Conservation (phyloP, 2,329 filamentous ascomycete species). For the Fusarium tricinctum region DNA sequence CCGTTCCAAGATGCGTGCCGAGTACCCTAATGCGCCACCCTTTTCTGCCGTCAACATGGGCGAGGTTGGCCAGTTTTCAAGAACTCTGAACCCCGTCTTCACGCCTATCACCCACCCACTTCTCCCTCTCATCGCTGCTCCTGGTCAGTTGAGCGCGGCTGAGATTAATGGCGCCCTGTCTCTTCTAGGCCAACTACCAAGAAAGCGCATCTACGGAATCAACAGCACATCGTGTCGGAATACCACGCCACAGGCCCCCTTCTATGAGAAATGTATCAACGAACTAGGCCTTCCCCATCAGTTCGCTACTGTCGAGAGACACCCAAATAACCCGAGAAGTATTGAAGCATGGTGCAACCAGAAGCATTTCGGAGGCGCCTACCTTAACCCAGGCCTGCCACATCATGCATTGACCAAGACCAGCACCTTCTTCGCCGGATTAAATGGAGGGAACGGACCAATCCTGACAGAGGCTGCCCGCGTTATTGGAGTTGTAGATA, state of each 20-base stretch:
- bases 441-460: conserved; percentile 67
- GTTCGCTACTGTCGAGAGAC: conserved; percentile 80
- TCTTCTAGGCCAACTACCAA: conserved; percentile 83
- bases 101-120: conserved; percentile 90
- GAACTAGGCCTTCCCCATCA: conserved; percentile 88
- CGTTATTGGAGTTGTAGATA: conserved; percentile 85
- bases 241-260: conserved; percentile 80
- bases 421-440: conserved; percentile 64
- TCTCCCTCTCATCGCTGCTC: conserved; percentile 85
- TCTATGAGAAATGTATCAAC: conserved; percentile 88
- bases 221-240: conserved; percentile 75
- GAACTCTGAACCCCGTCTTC: conserved; percentile 87
- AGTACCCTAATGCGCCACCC: conserved; percentile 77
- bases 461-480: conserved; percentile 80
- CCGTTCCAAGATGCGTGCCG: conserved; percentile 78
- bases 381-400: conserved; percentile 80
- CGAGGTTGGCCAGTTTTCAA: conserved; percentile 85
- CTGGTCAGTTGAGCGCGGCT: conserved; percentile 86
- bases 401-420: conserved; percentile 71
- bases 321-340: conserved; percentile 72
- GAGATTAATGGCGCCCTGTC: conserved; percentile 86
- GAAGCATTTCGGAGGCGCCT: conserved; percentile 84
- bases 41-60: conserved; percentile 91
- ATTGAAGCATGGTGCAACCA: conserved; percentile 81
- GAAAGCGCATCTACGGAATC: conserved; percentile 84